These are phyloP conservation scores for Turritis glabra DNA, from an alignment of 345 rosid genomes.

Conservation along the genomic window DNA sequence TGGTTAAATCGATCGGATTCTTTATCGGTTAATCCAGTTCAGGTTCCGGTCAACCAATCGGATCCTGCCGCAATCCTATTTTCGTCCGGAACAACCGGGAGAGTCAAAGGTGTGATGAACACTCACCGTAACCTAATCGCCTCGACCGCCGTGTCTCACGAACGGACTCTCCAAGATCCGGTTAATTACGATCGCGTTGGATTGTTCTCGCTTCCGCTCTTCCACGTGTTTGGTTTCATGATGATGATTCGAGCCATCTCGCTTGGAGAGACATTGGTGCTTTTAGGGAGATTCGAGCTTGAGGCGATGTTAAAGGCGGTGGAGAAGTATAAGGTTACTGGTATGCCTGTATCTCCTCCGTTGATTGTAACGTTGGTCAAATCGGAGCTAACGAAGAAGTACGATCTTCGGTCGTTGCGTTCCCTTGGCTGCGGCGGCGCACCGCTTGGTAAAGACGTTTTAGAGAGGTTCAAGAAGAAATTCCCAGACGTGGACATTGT, in stretches of 20 bases:
- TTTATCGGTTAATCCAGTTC: constrained; percentile 3
- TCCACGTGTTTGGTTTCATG: constrained; percentile 55
- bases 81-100: constrained; percentile 88
- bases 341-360: constrained; percentile 86
- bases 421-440: constrained; percentile 75
- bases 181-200: constrained; percentile 46
- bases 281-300: constrained; percentile 55
- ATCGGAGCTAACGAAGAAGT: constrained; percentile 64
- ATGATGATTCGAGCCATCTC: constrained; percentile 49
- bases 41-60: constrained; percentile 48
- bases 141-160: constrained; percentile 52
- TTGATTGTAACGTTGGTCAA: constrained; percentile 64
- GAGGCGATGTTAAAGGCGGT: constrained; percentile 52
- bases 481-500: constrained; percentile 66
- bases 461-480: constrained; percentile 63
- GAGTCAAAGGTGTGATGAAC: constrained; percentile 64
- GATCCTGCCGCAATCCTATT: constrained; percentile 70
- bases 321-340: constrained; percentile 60
- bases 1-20: constrained; percentile 33
- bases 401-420: constrained; percentile 64
- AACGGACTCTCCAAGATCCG: constrained; percentile 9
- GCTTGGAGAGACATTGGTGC: constrained; percentile 46
- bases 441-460: constrained; percentile 73
- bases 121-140: constrained; percentile 77
- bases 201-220: constrained; percentile 53